These are phyloP conservation scores for Penicillium salamii DNA, from an alignment of 495 filamentous ascomycete species.

Conservation along the genomic window DNA sequence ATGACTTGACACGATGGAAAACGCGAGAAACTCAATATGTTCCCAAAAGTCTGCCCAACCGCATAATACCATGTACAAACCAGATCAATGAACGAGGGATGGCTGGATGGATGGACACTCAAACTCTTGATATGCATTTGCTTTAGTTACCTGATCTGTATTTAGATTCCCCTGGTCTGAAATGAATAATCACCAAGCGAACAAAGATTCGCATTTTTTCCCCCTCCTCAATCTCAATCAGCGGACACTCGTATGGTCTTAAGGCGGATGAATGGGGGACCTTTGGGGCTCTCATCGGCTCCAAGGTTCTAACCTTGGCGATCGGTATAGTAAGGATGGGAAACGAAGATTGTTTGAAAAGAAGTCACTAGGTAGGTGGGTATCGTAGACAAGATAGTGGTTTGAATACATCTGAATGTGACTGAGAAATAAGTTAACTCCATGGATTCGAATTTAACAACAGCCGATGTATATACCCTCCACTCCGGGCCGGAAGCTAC, in stretches of 20 bases:
- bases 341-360: too few species aligned
- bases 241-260: neutral
- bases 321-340: too few species aligned
- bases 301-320: neutral
- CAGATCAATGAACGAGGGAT: slow-evolving; percentile 25
- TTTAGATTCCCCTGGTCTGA: slow-evolving; percentile 25
- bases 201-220: neutral
- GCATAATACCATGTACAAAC: slow-evolving; percentile 35
- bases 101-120: slow-evolving; percentile 34
- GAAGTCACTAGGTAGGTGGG: too few species aligned
- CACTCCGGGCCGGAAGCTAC: too few species aligned
- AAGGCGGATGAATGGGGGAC: neutral
- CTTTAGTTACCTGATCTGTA: slow-evolving; percentile 24
- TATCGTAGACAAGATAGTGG: too few species aligned
- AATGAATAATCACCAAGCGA: slow-evolving; percentile 11
- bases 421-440: too few species aligned
- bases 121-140: slow-evolving; percentile 29
- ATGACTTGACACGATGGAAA: slow-evolving; percentile 7
- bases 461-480: too few species aligned
- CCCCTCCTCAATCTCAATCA: neutral
- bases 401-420: too few species aligned
- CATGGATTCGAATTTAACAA: too few species aligned
- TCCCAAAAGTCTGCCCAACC: slow-evolving; percentile 3
- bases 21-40: neutral
- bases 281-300: neutral